Base-by-base conservation (phyloP, 495 filamentous ascomycete species). In the Talaromyces borbonicus region DNA sequence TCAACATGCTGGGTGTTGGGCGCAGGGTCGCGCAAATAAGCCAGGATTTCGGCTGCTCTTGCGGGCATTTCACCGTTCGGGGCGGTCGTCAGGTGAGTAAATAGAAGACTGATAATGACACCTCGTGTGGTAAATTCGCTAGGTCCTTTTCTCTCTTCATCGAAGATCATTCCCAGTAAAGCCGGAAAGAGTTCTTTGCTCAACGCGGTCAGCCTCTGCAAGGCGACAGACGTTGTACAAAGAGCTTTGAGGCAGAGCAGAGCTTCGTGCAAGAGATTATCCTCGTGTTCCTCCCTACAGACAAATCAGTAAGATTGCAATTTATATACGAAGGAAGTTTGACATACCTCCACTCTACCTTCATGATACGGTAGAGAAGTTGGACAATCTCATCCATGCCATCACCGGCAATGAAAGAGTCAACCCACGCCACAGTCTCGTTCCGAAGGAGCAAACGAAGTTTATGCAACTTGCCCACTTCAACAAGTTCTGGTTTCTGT, bases 131-230 rank as follows among this genome's bases (percentile, higher is more conserved):
- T 89, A 63, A 94, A 98, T 57, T 98, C 92, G 71, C 83, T 89
- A 0, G 92, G 92, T 0, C 92, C 92, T 61, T 97, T 97, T 67
- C 86, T 92, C 55, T 98, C 90, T 22, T 94, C 85, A 56, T 95
- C 90, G 54, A 96, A 98, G 25, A 98, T 68, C 79, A 96, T 88
- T 46, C 74, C 77, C 41, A 97, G 63, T 41, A 98, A 68, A 4
- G 84, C 84, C 12, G 92, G 90, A 61, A 98, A 97, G 4, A 98
- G 72, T 3, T 78, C 80, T 30, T 66, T 62, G 52, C 92, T 86
- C 54, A 96, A 84, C 3, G 77, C 73, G 40, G 82, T 73, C n/a
- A 98, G 78, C 52, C 87, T 82, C 47, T 81, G 72, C 43, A 95
- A 69, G 2, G 88, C 92, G 20, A 84, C 69, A 14, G 82, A 87